Base-by-base conservation (phyloP, 108 stramenopile species). In the Pseudonitzschia pungens region DNA sequence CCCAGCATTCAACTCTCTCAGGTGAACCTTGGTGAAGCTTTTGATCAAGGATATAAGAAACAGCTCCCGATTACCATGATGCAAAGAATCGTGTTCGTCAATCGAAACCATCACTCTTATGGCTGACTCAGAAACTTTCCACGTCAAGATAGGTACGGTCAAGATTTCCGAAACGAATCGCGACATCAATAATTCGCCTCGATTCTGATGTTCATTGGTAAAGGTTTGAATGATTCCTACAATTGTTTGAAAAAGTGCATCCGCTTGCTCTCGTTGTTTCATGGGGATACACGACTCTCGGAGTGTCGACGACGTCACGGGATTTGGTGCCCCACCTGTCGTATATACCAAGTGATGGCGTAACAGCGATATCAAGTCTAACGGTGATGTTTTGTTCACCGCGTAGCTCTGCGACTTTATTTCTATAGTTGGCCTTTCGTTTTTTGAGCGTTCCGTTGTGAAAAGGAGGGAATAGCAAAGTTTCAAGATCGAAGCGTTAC, bases 61-160 rank as follows among this genome's bases (percentile, higher is more conserved):
- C 9, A 65, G 70, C 36, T 66, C 29, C 14, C 45, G 7, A 18
- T 10, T 18, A 32, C 14, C 27, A 54, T 10, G 70, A 29, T 24
- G 66, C 18, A 41, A 44, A 45, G n/a, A 42, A 27, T 0, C 32
- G 43, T 58, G 9, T 58, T 40, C n/a, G 6, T 7, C 31, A 58
- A 10, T n/a, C 14, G 29, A 16, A 27, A 43, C 18, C 18, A 84
- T 71, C 29, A 68, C 28, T 31, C 52, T 33, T 20, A 75, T 83
- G 26, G 79, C 72, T 27, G 55, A 68, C 32, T 75, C 21, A 5
- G 67, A 65, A 5, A 85, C 51, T 62, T 86, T 88, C 92, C 92
- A 93, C 29, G 86, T 82, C 24, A 94, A 78, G 22, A 94, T 64
- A 36, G 93, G 93, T 36, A 89, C 69, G 21, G 93, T 88, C 57